phyloP scores from a whole-genome alignment of 2,329 filamentous ascomycete genomes.

The Leptodontidium sp. region DNA sequence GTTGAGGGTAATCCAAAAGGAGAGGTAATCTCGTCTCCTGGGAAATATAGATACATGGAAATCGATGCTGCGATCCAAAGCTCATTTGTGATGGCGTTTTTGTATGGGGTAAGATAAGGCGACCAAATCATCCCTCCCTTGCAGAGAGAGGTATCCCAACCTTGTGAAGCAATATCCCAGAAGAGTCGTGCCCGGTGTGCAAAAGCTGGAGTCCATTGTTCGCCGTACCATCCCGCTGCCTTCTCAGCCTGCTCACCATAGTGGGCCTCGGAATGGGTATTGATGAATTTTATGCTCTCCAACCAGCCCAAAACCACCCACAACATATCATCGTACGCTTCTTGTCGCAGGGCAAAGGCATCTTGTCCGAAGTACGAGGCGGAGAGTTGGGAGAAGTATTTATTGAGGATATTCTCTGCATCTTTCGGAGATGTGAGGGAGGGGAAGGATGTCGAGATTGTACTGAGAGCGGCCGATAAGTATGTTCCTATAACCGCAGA shows the following conservation, averaged over 20 bases:
- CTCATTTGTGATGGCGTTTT: slow-evolving; percentile 96
- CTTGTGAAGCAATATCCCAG: slow-evolving; percentile 79
- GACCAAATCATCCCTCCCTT: slow-evolving; percentile 93
- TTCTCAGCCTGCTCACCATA: slow-evolving; percentile 55
- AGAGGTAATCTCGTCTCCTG: slow-evolving; percentile 77
- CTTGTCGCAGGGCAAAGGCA: slow-evolving; percentile 73
- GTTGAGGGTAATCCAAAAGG: slow-evolving; percentile 61
- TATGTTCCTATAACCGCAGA: slow-evolving; percentile 84
- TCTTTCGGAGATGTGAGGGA: slow-evolving; percentile 46
- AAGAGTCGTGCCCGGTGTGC: slow-evolving; percentile 85
- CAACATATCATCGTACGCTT: slow-evolving; percentile 93
- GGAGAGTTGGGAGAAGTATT: slow-evolving; percentile 79
- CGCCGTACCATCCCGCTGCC: slow-evolving; percentile 71
- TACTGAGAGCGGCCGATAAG: slow-evolving; percentile 74
- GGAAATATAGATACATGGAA: slow-evolving; percentile 89
- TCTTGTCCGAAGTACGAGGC: slow-evolving; percentile 90
- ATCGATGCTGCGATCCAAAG: slow-evolving; percentile 86
- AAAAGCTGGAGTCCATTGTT: slow-evolving; percentile 77
- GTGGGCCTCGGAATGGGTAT: slow-evolving; percentile 71
- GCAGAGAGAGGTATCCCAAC: slow-evolving; percentile 86
- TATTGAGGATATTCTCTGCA: slow-evolving; percentile 81
- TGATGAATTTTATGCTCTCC: slow-evolving; percentile 79
- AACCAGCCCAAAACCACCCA: slow-evolving; percentile 96
- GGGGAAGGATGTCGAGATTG: slow-evolving; percentile 69
- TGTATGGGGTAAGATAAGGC: slow-evolving; percentile 81